A percentile compares a stretch with the other conserved stretches of the same genome.
Conservation (phyloP, 768 basidiomycete species). For the Calocybe indica region DNA sequence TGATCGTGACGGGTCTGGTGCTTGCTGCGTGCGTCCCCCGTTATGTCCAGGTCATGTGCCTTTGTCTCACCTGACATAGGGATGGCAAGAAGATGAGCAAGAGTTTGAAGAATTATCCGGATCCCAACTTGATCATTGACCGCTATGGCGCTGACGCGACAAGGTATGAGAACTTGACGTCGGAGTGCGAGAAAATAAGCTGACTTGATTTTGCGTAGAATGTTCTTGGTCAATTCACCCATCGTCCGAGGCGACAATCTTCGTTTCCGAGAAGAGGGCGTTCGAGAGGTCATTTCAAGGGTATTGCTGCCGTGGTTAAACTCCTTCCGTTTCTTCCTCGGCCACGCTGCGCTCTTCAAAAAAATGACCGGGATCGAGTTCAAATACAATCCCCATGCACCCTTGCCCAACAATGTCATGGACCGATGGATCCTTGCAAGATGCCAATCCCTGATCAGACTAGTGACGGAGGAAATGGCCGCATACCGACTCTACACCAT, state of each 20-base stretch:
- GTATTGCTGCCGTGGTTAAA: slow-evolving; percentile 98
- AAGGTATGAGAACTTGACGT: slow-evolving; percentile 37
- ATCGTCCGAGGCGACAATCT: slow-evolving; percentile 97
- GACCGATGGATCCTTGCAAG: slow-evolving; percentile 97
- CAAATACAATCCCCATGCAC: slow-evolving; percentile 81
- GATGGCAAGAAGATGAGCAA: slow-evolving; percentile 99
- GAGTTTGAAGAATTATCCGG: slow-evolving; percentile 93
- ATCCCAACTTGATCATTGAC: slow-evolving; percentile 86
- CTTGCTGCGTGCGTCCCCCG: slow-evolving; percentile 71
- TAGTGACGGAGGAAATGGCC: slow-evolving; percentile 93
- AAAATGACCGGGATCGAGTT: slow-evolving; percentile 76
- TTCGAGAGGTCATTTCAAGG: slow-evolving; percentile 93
- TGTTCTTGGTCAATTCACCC: slow-evolving; percentile 99
- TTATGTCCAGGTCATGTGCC: background rate
- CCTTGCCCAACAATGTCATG: slow-evolving; percentile 90
- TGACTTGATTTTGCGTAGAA: slow-evolving; percentile 35
- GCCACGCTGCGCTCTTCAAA: slow-evolving; percentile 84
- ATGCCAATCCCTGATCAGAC: slow-evolving; percentile 93
- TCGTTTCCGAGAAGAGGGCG: slow-evolving; percentile 96
- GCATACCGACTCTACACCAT: slow-evolving; percentile 97
- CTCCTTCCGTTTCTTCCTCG: slow-evolving; percentile 97
- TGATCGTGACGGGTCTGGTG: slow-evolving; percentile 94
- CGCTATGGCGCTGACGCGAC: slow-evolving; percentile 95
- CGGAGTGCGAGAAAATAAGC: background rate
- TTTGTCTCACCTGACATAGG: slow-evolving; percentile 27